Conservation (phyloP, 352 stramenopile genomes). For the Phytophthora palmivora region DNA sequence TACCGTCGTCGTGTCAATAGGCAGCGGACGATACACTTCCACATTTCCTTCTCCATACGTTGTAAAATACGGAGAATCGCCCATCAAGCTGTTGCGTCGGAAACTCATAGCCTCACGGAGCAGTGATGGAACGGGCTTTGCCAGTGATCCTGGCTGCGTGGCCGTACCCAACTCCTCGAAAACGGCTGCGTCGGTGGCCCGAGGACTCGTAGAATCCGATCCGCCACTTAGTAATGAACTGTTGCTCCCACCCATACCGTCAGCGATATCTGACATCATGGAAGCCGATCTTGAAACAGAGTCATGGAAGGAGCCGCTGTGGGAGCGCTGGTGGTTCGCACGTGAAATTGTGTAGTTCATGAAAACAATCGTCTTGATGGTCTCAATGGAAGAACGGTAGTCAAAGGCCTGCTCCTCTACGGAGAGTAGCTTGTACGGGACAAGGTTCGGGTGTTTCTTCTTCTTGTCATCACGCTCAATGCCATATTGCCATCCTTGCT, state of each 20-base stretch:
- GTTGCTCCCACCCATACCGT: slow-evolving; percentile 39
- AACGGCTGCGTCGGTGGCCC: slow-evolving; percentile 34
- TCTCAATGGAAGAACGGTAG: slow-evolving; percentile 87
- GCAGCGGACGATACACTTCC: slow-evolving; percentile 75
- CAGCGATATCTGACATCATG: slow-evolving; percentile 60
- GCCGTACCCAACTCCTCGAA: slow-evolving; percentile 38
- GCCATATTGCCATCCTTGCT: slow-evolving; percentile 87
- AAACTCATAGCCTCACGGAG: slow-evolving; percentile 81
- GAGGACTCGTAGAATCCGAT: slow-evolving; percentile 34
- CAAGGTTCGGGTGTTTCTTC: slow-evolving; percentile 83
- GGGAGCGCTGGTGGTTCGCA: slow-evolving; percentile 40
- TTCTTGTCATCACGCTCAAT: slow-evolving; percentile 70
- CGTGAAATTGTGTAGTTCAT: slow-evolving; percentile 89
- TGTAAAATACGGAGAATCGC: slow-evolving; percentile 81
- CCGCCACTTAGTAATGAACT: slow-evolving; percentile 36
- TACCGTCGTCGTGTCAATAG: slow-evolving; percentile 78
- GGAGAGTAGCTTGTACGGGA: slow-evolving; percentile 84
- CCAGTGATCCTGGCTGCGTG: slow-evolving; percentile 35
- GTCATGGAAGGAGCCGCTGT: slow-evolving; percentile 68
- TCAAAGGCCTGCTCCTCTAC: slow-evolving; percentile 86
- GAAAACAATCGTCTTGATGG: slow-evolving; percentile 88
- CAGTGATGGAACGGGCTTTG: slow-evolving; percentile 64
- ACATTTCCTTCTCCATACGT: slow-evolving; percentile 65
- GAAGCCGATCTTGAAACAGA: slow-evolving; percentile 74
- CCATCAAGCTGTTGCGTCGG: slow-evolving; percentile 78